Evolutionary conservation across 2,329 filamentous ascomycete genomes (phyloP).

Genomic region (Kalaharituber pfeilii): DNA sequence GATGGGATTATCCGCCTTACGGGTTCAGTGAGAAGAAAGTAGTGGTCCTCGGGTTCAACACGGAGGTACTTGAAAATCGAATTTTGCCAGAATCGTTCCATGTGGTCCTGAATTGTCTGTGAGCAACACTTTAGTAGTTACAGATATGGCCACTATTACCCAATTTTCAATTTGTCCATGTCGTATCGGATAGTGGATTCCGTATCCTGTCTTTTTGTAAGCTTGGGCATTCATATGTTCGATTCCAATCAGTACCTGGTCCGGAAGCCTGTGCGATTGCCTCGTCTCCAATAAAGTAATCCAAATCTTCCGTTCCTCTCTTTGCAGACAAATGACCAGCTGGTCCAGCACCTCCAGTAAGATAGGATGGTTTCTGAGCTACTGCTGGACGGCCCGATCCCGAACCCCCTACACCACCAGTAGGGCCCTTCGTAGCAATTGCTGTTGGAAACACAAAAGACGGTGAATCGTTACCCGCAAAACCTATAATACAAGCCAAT

Average conservation of each 20-base stretch:
- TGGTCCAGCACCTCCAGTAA: constrained; percentile 75
- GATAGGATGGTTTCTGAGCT: constrained; percentile 85
- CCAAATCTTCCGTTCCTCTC: constrained; percentile 89
- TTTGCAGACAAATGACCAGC: constrained; percentile 72
- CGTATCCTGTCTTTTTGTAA: constrained; percentile 49
- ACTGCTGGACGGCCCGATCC: constrained; percentile 80
- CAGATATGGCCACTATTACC: constrained; percentile 37
- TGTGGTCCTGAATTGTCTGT: constrained; percentile 54
- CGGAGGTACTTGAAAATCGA: constrained; percentile 99
- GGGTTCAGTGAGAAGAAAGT: constrained; percentile 93
- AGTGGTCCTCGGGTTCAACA: constrained; percentile 95
- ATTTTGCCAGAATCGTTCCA: constrained; percentile 99
- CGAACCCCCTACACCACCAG: constrained; percentile 50
- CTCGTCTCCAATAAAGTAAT: constrained; percentile 98
- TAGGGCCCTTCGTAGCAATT: constrained; percentile 79
- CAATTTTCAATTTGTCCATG: constrained; percentile 99
- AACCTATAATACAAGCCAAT: constrained; percentile 41
- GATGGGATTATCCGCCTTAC: constrained; percentile 35
- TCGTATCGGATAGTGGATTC: constrained; percentile 89
- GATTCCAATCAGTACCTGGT: constrained; percentile 57
- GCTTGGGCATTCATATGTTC: too few species aligned
- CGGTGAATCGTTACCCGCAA: constrained; percentile 96
- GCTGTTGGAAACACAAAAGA: constrained; percentile 98
- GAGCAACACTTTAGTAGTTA: too few species aligned
- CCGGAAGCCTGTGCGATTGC: constrained; percentile 68